These are phyloP conservation scores for Alternaria longipes DNA, from an alignment of 2,329 filamentous ascomycete species.

Conservation along the genomic window DNA sequence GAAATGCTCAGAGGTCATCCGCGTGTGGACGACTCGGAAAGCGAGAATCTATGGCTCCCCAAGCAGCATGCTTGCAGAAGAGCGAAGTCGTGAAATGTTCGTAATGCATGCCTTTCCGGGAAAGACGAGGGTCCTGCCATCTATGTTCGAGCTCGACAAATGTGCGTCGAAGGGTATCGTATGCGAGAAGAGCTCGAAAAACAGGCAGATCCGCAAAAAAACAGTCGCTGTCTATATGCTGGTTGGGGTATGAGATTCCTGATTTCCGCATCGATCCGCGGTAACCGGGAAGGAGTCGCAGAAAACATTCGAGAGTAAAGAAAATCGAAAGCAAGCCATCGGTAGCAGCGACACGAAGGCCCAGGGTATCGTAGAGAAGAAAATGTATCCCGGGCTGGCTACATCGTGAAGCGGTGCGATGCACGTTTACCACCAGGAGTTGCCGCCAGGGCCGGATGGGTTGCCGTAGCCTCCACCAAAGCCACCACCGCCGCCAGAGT, in stretches of 20 bases:
- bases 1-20: slow-evolving; percentile 44
- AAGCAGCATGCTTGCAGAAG: slow-evolving; percentile 52
- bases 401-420: slow-evolving; percentile 28
- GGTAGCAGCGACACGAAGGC: slow-evolving; percentile 30
- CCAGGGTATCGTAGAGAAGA: slow-evolving; percentile 34
- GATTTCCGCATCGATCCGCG: slow-evolving; percentile 50
- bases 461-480: slow-evolving; percentile 71
- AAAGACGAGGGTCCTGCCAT: slow-evolving; percentile 48
- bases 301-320: slow-evolving; percentile 43
- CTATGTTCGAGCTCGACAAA: slow-evolving; percentile 50
- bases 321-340: slow-evolving; percentile 36
- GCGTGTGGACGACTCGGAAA: slow-evolving; percentile 51
- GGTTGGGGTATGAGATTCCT: slow-evolving; percentile 59
- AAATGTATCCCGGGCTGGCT: slow-evolving; percentile 41
- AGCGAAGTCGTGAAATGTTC: slow-evolving; percentile 52
- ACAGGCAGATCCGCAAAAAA: slow-evolving; percentile 55
- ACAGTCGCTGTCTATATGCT: slow-evolving; percentile 63
- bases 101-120: slow-evolving; percentile 48
- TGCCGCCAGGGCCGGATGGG: slow-evolving; percentile 69
- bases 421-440: slow-evolving; percentile 71
- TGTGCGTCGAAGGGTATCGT: slow-evolving; percentile 50
- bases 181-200: slow-evolving; percentile 52
- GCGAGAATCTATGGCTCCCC: slow-evolving; percentile 53
- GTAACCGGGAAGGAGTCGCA: slow-evolving; percentile 47
- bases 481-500: slow-evolving; percentile 47